phyloP scores from a whole-genome alignment of 345 rosid genomes.

The Nasturtium officinale region DNA sequence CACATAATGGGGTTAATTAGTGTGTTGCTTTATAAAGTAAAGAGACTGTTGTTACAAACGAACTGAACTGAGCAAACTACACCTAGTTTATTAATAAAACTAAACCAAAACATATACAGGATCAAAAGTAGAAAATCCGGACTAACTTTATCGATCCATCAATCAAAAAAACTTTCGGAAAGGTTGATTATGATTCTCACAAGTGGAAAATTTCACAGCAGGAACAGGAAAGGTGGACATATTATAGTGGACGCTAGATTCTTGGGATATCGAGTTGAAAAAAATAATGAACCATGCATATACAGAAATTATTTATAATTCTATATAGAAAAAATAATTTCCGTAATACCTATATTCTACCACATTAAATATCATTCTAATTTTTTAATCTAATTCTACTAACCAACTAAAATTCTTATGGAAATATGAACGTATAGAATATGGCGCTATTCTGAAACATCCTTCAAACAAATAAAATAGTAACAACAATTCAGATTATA shows the following conservation, averaged over 20 bases:
- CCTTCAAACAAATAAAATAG: too few relatives aligned
- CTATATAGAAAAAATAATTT: too few relatives aligned
- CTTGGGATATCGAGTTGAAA: conserved; percentile 40
- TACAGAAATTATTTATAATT: not conserved
- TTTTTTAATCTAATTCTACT: too few relatives aligned
- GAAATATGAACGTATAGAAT: not conserved
- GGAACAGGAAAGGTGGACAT: conserved; percentile 5
- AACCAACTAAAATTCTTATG: not conserved
- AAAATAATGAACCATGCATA: conserved; percentile 15
- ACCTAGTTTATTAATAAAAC: not conserved
- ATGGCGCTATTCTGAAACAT: not conserved
- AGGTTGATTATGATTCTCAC: conserved; percentile 6
- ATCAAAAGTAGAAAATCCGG: not conserved
- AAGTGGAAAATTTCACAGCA: conserved; percentile 1
- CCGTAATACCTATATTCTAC: too few relatives aligned
- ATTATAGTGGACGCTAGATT: conserved; percentile 40
- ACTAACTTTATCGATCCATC: not conserved
- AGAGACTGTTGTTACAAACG: too few relatives aligned
- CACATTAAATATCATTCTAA: too few relatives aligned
- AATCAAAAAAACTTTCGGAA: not conserved
- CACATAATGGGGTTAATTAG: too few relatives aligned
- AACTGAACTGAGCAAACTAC: not conserved
- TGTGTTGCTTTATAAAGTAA: not conserved
- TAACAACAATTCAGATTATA: not conserved
- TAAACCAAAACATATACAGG: not conserved